A percentile compares a stretch with the other conserved stretches of the same genome.
Conservation (phyloP, 2,329 filamentous ascomycete species). For the Harringtonia aguacate region DNA sequence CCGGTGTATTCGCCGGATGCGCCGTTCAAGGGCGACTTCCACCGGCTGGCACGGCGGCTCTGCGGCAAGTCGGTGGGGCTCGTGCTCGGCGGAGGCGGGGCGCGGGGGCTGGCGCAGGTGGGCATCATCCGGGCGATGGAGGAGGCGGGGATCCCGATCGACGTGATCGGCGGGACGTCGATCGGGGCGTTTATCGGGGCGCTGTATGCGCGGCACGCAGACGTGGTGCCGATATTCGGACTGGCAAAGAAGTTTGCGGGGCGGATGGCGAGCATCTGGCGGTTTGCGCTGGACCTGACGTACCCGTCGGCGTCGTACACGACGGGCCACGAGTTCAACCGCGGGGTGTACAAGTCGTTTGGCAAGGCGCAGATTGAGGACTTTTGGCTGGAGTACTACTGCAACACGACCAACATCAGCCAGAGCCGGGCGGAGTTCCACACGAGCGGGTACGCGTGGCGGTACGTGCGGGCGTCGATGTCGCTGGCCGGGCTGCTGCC, state of each 20-base stretch:
- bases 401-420: conserved; percentile 98
- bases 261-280: conserved; percentile 98
- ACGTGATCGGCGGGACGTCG: conserved; percentile 89
- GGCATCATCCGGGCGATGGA: conserved; percentile 92
- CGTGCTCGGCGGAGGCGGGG: conserved; percentile 88
- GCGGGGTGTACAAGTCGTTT: conserved; percentile 97
- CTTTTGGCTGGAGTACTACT: conserved; percentile 98
- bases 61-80: conserved; percentile 92
- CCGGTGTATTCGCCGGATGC: conserved; percentile 86
- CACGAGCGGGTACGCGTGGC: conserved; percentile 93
- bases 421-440: conserved; percentile 88
- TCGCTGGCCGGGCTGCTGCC: conserved; percentile 86
- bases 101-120: conserved; percentile 82
- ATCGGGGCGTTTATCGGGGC: conserved; percentile 95
- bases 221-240: conserved; percentile 94
- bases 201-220: conserved; percentile 89
- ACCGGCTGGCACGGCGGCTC: conserved; percentile 76
- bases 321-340: conserved; percentile 96
- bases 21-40: conserved; percentile 93
- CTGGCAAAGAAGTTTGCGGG: conserved; percentile 95
- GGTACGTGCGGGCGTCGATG: conserved; percentile 95
- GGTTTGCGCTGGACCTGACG: conserved; percentile 91
- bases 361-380: conserved; percentile 96
- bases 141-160: conserved; percentile 91
- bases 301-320: conserved; percentile 97